These are phyloP conservation scores for Mentha longifolia DNA, from an alignment of 257 asterid species.

Conservation along the genomic window DNA sequence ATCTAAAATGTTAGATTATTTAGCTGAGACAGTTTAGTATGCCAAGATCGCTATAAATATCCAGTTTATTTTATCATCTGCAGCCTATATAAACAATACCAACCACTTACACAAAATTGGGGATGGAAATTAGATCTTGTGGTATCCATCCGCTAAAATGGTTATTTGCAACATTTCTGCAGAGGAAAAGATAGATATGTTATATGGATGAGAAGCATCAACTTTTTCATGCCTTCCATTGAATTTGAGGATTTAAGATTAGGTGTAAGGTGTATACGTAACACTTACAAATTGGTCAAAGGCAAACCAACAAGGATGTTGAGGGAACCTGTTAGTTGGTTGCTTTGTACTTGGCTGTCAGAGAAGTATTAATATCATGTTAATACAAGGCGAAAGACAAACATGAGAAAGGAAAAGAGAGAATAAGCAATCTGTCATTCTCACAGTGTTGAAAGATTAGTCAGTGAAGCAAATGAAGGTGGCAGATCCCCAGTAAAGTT, in stretches of 20 bases:
- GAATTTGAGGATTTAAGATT: slow-evolving; percentile 25
- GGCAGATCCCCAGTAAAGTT: slow-evolving; percentile 92
- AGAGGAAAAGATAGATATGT: slow-evolving; percentile 21
- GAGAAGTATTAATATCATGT: slow-evolving; percentile 33
- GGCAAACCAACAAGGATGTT: slow-evolving; percentile 73
- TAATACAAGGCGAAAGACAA: slow-evolving; percentile 32
- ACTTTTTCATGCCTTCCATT: neutral
- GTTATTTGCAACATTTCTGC: slow-evolving; percentile 95
- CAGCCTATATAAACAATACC: slow-evolving; percentile 20
- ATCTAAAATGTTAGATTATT: slow-evolving; percentile 53
- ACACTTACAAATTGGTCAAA: slow-evolving; percentile 76
- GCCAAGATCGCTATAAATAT: slow-evolving; percentile 22
- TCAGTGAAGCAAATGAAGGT: slow-evolving; percentile 63
- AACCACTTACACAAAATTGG: slow-evolving; percentile 74
- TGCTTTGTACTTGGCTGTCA: slow-evolving; percentile 78
- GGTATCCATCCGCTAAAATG: slow-evolving; percentile 95
- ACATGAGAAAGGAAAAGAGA: slow-evolving; percentile 15
- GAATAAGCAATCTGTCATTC: slow-evolving; percentile 36
- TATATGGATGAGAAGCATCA: slow-evolving; percentile 24
- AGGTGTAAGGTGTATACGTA: slow-evolving; percentile 23
- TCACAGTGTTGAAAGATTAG: slow-evolving; percentile 91
- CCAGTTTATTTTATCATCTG: slow-evolving; percentile 10
- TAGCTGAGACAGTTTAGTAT: slow-evolving; percentile 26
- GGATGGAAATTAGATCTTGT: slow-evolving; percentile 65
- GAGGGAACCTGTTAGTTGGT: slow-evolving; percentile 83